Evolutionary conservation across 78 protist species (phyloP), one percentile per base, ranked within the genome.

Genomic region (Trichosphaerium sp.): DNA sequence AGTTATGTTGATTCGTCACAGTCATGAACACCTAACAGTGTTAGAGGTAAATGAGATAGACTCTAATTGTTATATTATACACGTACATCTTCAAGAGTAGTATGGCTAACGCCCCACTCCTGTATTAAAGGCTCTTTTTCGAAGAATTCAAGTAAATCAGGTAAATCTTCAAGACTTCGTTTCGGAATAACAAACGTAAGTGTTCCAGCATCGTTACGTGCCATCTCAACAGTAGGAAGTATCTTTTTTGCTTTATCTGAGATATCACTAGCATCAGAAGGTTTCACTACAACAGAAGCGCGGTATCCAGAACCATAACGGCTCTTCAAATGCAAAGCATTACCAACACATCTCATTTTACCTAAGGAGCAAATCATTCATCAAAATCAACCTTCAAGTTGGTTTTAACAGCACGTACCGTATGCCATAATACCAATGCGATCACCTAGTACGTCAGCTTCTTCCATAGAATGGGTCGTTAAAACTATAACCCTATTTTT

Each of bases 381-480:
- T n/a, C n/a, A n/a, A n/a, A n/a, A n/a, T n/a, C n/a, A n/a, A n/a
- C n/a, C n/a, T n/a, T n/a, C n/a, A n/a, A n/a, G n/a, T n/a, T n/a
- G n/a, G n/a, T n/a, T n/a, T n/a, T n/a, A n/a, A n/a, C n/a, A n/a
- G n/a, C n/a, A n/a, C n/a, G n/a, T n/a, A n/a, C n/a, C n/a, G n/a
- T 42, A 77, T 34, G 74, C 74, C 85, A 84, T 65, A 29, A 85
- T 69, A 14, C 85, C 78, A 28, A 84, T 51, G 15, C 87, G 64
- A 34, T 75, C 57, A 31, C 78, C 38, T 10, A 84, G 70, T 28
- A 47, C 32, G 51, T 12, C 32, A 34, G 80, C 80, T 42, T 78
- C 84, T 21, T 70, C 75, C 88, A 92, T 82, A 55, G 81, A 69
- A 69, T 94, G 98, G 38, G 97, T 85, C 32, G 94, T 92, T 56